These are phyloP conservation scores for Claviceps monticola DNA, from an alignment of 2,329 filamentous ascomycete species.

Conservation along the genomic window DNA sequence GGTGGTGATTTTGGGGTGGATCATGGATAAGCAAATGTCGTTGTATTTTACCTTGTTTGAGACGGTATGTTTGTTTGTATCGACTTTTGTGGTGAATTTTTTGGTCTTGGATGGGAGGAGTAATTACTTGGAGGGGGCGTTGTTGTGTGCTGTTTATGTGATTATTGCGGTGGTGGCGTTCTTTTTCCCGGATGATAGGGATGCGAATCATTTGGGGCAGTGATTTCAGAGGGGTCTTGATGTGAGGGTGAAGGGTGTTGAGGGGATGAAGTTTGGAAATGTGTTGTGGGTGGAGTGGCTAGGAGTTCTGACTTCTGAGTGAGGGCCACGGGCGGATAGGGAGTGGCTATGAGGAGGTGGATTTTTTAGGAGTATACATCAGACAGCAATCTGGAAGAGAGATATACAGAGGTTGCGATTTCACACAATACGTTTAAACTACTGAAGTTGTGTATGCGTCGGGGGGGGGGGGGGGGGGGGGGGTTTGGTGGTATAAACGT, in stretches of 20 bases:
- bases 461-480: too few relatives aligned
- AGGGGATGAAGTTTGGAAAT: too few relatives aligned
- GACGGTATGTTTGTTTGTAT: slow-evolving; percentile 75
- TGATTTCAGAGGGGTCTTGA: background rate
- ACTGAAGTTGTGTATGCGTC: too few relatives aligned
- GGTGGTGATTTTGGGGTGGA: slow-evolving; percentile 60
- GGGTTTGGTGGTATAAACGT: too few relatives aligned
- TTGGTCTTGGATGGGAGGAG: slow-evolving; percentile 72
- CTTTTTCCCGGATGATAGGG: slow-evolving; percentile 43
- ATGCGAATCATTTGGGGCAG: slow-evolving; percentile 29
- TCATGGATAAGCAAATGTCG: slow-evolving; percentile 53
- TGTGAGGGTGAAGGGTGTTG: background rate
- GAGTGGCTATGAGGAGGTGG: too few relatives aligned
- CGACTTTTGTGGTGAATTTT: slow-evolving; percentile 77
- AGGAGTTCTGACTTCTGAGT: too few relatives aligned
- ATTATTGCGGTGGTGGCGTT: slow-evolving; percentile 55
- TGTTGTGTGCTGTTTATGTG: slow-evolving; percentile 52
- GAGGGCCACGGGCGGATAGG: too few relatives aligned
- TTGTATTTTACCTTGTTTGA: slow-evolving; percentile 83
- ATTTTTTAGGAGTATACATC: too few relatives aligned
- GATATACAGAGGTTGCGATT: too few relatives aligned
- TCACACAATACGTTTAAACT: too few relatives aligned
- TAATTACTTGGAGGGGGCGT: slow-evolving; percentile 72
- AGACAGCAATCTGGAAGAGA: too few relatives aligned
- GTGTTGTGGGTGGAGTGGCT: too few relatives aligned